These are phyloP conservation scores for Cordyceps militaris DNA, from an alignment of 2,329 filamentous ascomycete genomes.

Conservation along the genomic window DNA sequence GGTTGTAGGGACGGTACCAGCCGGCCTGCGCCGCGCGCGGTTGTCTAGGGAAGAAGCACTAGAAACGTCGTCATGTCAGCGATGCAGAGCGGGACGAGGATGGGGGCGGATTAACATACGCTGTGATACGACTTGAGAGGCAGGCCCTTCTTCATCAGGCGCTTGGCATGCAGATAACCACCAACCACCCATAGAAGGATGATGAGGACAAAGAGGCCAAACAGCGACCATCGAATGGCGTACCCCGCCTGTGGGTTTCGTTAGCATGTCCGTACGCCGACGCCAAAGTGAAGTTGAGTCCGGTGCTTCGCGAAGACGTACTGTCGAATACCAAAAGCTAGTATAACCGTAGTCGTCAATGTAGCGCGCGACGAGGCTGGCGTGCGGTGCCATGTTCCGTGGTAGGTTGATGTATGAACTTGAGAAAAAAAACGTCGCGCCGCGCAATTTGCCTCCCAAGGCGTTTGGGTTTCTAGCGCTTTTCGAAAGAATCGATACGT, in stretches of 20 bases:
- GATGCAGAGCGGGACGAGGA: neutral
- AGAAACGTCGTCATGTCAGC: neutral
- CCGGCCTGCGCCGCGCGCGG: slow-evolving; percentile 42
- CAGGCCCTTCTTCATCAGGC: slow-evolving; percentile 57
- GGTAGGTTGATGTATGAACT: no score
- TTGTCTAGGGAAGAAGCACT: slow-evolving; percentile 47
- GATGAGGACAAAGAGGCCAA: slow-evolving; percentile 52
- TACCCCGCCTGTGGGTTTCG: slow-evolving; percentile 43
- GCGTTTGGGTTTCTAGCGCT: no score
- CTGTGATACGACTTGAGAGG: slow-evolving; percentile 63
- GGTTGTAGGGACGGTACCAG: slow-evolving; percentile 31
- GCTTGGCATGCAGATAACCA: slow-evolving; percentile 64
- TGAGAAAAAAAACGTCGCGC: no score
- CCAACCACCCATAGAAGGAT: slow-evolving; percentile 57
- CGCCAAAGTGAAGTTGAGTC: no score
- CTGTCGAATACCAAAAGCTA: slow-evolving; percentile 7
- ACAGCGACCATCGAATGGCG: slow-evolving; percentile 65
- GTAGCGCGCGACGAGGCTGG: neutral
- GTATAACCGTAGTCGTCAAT: neutral
- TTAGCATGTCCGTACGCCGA: neutral
- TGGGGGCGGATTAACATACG: slow-evolving; percentile 34
- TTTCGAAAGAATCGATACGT: no score
- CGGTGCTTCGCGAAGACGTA: neutral
- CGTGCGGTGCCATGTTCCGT: slow-evolving; percentile 9
- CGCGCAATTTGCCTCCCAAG: no score